Percentiles rank a stretch among this genome's conserved stretches.
Evolutionary conservation across 2,329 filamentous ascomycete species (phyloP).

Genomic region (Fusarium circinatum): DNA sequence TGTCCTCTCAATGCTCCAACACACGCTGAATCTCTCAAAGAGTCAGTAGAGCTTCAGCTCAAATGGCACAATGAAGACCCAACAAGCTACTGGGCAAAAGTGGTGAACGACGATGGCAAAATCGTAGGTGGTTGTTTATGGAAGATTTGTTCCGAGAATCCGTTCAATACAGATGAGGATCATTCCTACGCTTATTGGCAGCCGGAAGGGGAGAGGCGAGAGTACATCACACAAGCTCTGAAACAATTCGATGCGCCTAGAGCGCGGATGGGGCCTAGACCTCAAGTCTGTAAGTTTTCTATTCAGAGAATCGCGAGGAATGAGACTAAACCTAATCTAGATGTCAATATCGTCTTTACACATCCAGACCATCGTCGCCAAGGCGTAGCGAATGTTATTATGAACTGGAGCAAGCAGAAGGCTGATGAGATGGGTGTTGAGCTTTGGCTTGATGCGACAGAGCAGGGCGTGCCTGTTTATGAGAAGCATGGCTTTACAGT

Average conservation of each 20-base stretch:
- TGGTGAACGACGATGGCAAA: slow-evolving; percentile 24
- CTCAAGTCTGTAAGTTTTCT: slow-evolving; percentile 33
- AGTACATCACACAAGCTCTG: slow-evolving; percentile 31
- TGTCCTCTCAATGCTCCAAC: slow-evolving; percentile 23
- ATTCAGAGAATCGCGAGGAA: background rate
- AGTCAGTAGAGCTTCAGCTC: slow-evolving; percentile 3
- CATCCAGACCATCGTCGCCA: slow-evolving; percentile 35
- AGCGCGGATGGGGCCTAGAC: slow-evolving; percentile 28
- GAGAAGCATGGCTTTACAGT: slow-evolving; percentile 38
- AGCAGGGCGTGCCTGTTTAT: slow-evolving; percentile 36
- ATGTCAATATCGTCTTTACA: slow-evolving; percentile 37
- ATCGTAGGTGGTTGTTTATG: slow-evolving; percentile 38
- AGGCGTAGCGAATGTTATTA: slow-evolving; percentile 35
- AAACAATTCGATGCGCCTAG: slow-evolving; percentile 33
- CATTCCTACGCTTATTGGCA: slow-evolving; percentile 32
- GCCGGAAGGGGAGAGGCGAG: slow-evolving; percentile 29
- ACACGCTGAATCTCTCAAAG: slow-evolving; percentile 17
- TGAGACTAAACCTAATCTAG: background rate
- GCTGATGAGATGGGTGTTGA: slow-evolving; percentile 41
- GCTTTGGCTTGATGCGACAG: slow-evolving; percentile 39
- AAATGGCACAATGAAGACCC: slow-evolving; percentile 29
- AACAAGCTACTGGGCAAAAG: slow-evolving; percentile 32
- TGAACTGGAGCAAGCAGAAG: slow-evolving; percentile 38
- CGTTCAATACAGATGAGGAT: slow-evolving; percentile 16
- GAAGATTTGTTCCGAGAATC: slow-evolving; percentile 27